Conservation (phyloP, 306 rosid species). For the Cicer cuneatum region DNA sequence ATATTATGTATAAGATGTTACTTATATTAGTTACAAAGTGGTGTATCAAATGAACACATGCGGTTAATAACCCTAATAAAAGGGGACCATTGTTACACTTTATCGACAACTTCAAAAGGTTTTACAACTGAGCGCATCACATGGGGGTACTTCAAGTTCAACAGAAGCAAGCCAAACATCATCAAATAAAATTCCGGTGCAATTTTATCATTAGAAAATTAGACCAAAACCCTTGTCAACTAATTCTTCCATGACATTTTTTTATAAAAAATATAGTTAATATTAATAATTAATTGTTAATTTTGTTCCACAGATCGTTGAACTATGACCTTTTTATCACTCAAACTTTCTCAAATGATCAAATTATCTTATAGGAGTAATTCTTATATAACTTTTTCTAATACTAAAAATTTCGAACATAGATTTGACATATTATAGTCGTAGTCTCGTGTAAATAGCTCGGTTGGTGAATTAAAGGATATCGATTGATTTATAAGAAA, state of each 20-base stretch:
- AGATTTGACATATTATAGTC: too few species aligned
- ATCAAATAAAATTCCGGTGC: constrained; percentile 38
- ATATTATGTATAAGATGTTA: constrained; percentile 1
- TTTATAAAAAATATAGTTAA: too few species aligned
- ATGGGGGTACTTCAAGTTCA: constrained; percentile 49
- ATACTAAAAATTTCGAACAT: too few species aligned
- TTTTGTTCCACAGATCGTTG: too few species aligned
- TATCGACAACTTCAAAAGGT: constrained; percentile 81
- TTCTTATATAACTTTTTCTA: too few species aligned
- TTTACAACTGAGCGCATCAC: constrained; percentile 61
- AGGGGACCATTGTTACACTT: constrained; percentile 70
- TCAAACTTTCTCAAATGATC: too few species aligned
- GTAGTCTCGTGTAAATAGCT: too few species aligned
- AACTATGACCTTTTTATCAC: too few species aligned
- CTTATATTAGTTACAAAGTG: not conserved
- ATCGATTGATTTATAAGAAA: too few species aligned
- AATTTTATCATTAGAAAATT: not conserved
- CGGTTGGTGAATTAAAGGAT: too few species aligned
- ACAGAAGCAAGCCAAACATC: constrained; percentile 52
- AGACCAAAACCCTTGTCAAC: constrained; percentile 32
- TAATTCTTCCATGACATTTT: not conserved
- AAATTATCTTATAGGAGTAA: too few species aligned
- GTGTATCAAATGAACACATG: not conserved
- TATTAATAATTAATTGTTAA: too few species aligned
- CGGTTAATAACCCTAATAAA: constrained; percentile 3